Conservation (phyloP, 345 rosid genomes). For the Populus tremula region DNA sequence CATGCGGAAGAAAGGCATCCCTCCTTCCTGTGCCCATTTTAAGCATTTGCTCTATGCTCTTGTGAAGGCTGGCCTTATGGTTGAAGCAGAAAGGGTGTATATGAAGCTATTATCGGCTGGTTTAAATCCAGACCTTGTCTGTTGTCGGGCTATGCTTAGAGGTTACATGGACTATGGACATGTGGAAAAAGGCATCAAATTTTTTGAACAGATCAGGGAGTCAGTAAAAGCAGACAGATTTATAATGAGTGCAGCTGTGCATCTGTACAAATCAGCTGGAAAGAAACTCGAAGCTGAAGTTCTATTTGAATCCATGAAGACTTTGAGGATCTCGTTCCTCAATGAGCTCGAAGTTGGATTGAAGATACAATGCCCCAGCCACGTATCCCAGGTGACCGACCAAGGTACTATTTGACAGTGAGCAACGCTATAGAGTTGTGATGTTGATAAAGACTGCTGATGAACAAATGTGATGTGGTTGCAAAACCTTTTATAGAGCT, state of each 20-base stretch:
- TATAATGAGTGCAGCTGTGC: conserved; percentile 53
- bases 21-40: conserved; percentile 52
- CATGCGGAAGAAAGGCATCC: conserved; percentile 52
- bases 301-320: conserved; percentile 33
- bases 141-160: conserved; percentile 52
- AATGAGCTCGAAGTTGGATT: conserved; percentile 36
- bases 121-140: conserved; percentile 48
- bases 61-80: conserved; percentile 52
- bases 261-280: conserved; percentile 51
- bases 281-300: conserved; percentile 38
- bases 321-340: conserved; percentile 29
- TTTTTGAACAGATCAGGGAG: conserved; percentile 49
- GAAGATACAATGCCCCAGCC: conserved; percentile 10
- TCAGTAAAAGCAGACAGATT: conserved; percentile 44
- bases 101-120: conserved; percentile 35
- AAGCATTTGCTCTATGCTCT: conserved; percentile 50
- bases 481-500: neutral
- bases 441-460: neutral
- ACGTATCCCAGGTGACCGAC: neutral
- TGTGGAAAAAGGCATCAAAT: conserved; percentile 49
- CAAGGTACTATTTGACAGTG: neutral
- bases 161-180: conserved; percentile 57
- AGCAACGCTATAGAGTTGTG: neutral
- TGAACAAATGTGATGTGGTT: neutral
- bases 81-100: conserved; percentile 59